phyloP scores from a whole-genome alignment of 176 grass and related monocot species.

The Luzula sylvatica region DNA sequence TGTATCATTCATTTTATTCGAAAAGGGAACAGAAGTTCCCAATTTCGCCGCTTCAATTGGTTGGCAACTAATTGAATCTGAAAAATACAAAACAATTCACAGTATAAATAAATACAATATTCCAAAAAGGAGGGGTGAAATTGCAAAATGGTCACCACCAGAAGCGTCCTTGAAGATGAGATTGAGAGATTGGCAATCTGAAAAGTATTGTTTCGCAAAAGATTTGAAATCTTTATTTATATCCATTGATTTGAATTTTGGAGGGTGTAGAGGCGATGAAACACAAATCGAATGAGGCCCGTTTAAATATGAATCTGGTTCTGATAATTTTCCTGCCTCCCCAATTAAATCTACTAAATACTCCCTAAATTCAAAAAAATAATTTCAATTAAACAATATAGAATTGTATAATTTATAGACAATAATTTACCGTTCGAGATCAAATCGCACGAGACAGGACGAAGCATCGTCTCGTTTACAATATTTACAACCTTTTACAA shows the following conservation, averaged over 20 bases:
- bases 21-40: conserved; percentile 36
- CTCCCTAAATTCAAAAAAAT: conserved; percentile 56
- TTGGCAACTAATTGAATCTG: conserved; percentile 21
- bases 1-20: conserved; percentile 57
- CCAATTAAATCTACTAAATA: conserved; percentile 81
- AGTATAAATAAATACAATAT: background rate
- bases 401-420: background rate
- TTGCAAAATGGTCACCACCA: background rate
- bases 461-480: conserved; percentile 78
- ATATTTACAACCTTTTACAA: conserved; percentile 92
- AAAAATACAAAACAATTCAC: background rate
- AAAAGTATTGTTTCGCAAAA: conserved; percentile 87
- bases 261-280: conserved; percentile 75
- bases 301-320: conserved; percentile 89
- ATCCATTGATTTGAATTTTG: conserved; percentile 65
- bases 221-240: conserved; percentile 61
- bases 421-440: conserved; percentile 59
- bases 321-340: conserved; percentile 60
- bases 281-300: conserved; percentile 65
- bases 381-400: background rate
- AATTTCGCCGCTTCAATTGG: conserved; percentile 31
- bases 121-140: background rate
- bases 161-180: conserved; percentile 71
- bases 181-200: conserved; percentile 81
- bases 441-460: conserved; percentile 86